These are phyloP conservation scores for Venturia effusa DNA, from an alignment of 2,329 filamentous ascomycete genomes.

Conservation along the genomic window DNA sequence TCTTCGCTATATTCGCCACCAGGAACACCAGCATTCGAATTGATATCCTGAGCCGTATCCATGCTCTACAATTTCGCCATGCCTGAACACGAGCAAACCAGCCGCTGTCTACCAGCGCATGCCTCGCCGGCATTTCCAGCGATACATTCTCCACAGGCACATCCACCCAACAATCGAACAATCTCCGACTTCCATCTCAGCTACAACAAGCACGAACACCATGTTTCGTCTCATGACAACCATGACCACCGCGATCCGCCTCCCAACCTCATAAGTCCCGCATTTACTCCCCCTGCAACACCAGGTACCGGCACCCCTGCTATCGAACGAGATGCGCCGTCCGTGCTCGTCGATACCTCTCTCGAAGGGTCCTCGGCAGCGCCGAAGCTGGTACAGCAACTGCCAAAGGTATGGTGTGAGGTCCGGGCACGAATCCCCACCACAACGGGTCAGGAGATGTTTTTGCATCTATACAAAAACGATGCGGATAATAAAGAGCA, in stretches of 20 bases:
- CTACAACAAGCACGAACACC: constrained; percentile 15
- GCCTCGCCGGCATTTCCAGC: constrained; percentile 40
- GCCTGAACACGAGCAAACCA: constrained; percentile 7
- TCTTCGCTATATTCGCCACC: neutral
- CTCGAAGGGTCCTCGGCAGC: constrained; percentile 30
- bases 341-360: constrained; percentile 32
- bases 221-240: constrained; percentile 19
- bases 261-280: constrained; percentile 36
- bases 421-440: constrained; percentile 93
- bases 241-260: constrained; percentile 18
- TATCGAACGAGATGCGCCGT: constrained; percentile 27
- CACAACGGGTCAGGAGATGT: constrained; percentile 88
- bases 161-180: constrained; percentile 19
- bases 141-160: constrained; percentile 33
- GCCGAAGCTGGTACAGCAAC: constrained; percentile 50
- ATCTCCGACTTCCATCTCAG: constrained; percentile 29
- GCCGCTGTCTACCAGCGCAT: constrained; percentile 36
- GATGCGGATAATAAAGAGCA: constrained; percentile 92
- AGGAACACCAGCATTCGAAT: too few species aligned
- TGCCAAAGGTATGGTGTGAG: constrained; percentile 84
- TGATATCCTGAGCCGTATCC: neutral
- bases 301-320: constrained; percentile 18
- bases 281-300: constrained; percentile 28
- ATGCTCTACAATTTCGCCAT: constrained; percentile 6
- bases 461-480: constrained; percentile 88